Evolutionary conservation across 805 yeast species (phyloP).

Genomic region (Nematodospora valgi): DNA sequence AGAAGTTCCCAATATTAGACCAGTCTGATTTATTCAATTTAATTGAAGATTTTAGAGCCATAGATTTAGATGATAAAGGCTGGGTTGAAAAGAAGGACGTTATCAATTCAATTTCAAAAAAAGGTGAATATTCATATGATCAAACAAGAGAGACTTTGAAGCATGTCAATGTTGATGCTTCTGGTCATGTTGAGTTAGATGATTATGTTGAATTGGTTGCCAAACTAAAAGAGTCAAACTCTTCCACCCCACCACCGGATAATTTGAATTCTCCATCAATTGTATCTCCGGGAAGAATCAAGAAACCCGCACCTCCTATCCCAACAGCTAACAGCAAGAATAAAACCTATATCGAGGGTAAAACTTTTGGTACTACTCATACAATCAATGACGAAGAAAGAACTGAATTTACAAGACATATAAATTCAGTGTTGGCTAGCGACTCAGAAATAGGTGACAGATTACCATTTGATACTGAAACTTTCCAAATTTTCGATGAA

Average conservation of each 20-base stretch:
- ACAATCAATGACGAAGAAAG: slow-evolving; percentile 97
- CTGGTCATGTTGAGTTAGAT: slow-evolving; percentile 94
- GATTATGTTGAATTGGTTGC: slow-evolving; percentile 86
- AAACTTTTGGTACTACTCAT: slow-evolving; percentile 89
- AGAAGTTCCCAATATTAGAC: slow-evolving; percentile 78
- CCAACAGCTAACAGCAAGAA: slow-evolving; percentile 48
- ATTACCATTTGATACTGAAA: slow-evolving; percentile 88
- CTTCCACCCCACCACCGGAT: slow-evolving; percentile 11
- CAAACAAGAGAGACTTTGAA: slow-evolving; percentile 92
- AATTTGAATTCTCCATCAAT: neutral
- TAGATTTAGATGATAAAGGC: slow-evolving; percentile 90
- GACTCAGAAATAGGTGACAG: slow-evolving; percentile 81
- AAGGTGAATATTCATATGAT: slow-evolving; percentile 84
- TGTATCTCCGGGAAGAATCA: slow-evolving; percentile 17
- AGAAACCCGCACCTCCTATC: slow-evolving; percentile 31
- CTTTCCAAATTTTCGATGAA: slow-evolving; percentile 94
- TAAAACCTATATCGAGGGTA: slow-evolving; percentile 79
- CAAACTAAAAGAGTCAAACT: slow-evolving; percentile 57
- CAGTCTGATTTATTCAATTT: slow-evolving; percentile 85
- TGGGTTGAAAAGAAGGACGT: slow-evolving; percentile 91
- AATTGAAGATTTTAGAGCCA: slow-evolving; percentile 79
- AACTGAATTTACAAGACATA: slow-evolving; percentile 92
- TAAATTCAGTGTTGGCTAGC: slow-evolving; percentile 86
- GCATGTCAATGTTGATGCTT: slow-evolving; percentile 87
- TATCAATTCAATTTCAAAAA: slow-evolving; percentile 73